These are phyloP conservation scores for Trichoderma breve DNA, from an alignment of 2,329 filamentous ascomycete genomes.

Conservation along the genomic window DNA sequence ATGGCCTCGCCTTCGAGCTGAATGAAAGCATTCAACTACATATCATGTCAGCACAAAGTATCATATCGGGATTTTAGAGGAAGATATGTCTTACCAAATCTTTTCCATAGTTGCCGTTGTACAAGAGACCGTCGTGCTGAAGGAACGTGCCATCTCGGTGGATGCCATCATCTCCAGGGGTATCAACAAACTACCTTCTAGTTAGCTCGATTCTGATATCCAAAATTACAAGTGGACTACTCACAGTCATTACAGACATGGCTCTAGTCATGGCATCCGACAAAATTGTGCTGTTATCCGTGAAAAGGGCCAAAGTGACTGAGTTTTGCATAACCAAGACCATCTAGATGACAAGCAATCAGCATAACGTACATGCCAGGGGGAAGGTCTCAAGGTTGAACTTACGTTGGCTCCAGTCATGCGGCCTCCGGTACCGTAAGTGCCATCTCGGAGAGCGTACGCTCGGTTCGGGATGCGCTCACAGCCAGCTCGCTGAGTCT, in stretches of 20 bases:
- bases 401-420: conserved; percentile 27
- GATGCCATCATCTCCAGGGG: conserved; percentile 24
- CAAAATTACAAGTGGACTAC: not conserved
- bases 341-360: conserved; percentile 2
- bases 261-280: conserved; percentile 22
- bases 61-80: not conserved
- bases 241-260: conserved; percentile 25
- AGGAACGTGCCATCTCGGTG: conserved; percentile 28
- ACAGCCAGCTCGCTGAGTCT: conserved; percentile 23
- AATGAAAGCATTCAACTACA: conserved; percentile 28
- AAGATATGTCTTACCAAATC: conserved; percentile 21
- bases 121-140: conserved; percentile 26
- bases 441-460: conserved; percentile 24
- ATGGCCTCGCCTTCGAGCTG: conserved; percentile 25
- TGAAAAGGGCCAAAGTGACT: conserved; percentile 26
- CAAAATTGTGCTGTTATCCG: conserved; percentile 25
- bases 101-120: conserved; percentile 29
- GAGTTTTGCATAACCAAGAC: conserved; percentile 28
- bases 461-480: conserved; percentile 25
- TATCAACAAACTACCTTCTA: conserved; percentile 21
- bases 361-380: not conserved
- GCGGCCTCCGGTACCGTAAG: conserved; percentile 23
- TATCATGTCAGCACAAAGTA: not conserved
- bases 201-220: not conserved
- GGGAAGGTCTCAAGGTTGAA: not conserved